phyloP scores from a whole-genome alignment of 495 filamentous ascomycete genomes.

The Polyplosphaeria fusca region DNA sequence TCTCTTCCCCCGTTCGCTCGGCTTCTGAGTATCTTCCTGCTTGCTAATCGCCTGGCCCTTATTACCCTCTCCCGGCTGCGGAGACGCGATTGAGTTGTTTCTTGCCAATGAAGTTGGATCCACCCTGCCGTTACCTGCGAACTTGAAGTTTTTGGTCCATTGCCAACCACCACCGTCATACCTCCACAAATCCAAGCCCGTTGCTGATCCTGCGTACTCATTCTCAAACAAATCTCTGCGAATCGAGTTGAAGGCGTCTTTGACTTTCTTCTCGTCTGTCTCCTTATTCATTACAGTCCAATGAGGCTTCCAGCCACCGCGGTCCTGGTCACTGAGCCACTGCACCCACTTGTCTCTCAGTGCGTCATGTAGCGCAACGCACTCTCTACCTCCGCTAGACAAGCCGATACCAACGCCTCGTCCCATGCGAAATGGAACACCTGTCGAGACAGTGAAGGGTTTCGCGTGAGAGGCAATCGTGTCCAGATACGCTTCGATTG shows the following conservation, averaged over 20 bases:
- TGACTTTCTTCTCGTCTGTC: slow-evolving; percentile 1
- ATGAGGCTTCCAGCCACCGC: slow-evolving; percentile 11
- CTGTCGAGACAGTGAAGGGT: slow-evolving; percentile 15
- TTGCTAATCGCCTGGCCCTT: too few species aligned
- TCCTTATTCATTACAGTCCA: slow-evolving; percentile 32
- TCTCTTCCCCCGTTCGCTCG: neutral
- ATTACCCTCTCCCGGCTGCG: too few species aligned
- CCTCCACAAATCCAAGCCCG: slow-evolving; percentile 19
- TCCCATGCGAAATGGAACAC: slow-evolving; percentile 15
- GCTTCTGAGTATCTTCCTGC: neutral
- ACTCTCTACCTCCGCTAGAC: neutral
- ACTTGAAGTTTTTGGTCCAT: slow-evolving; percentile 11
- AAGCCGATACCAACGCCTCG: slow-evolving; percentile 15
- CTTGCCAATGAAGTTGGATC: too few species aligned
- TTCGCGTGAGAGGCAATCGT: neutral
- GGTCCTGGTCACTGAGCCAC: slow-evolving; percentile 19
- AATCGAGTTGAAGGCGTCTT: slow-evolving; percentile 5
- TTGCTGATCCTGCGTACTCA: neutral
- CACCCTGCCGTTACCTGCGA: neutral
- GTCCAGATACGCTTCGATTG: slow-evolving; percentile 5
- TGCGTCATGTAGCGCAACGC: slow-evolving; percentile 7
- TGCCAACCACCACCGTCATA: slow-evolving; percentile 23
- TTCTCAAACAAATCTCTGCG: neutral
- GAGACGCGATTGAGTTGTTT: too few species aligned
- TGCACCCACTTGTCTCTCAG: slow-evolving; percentile 15